Evolutionary conservation across 345 rosid species (phyloP).

Genomic region (Populus euphratica): DNA sequence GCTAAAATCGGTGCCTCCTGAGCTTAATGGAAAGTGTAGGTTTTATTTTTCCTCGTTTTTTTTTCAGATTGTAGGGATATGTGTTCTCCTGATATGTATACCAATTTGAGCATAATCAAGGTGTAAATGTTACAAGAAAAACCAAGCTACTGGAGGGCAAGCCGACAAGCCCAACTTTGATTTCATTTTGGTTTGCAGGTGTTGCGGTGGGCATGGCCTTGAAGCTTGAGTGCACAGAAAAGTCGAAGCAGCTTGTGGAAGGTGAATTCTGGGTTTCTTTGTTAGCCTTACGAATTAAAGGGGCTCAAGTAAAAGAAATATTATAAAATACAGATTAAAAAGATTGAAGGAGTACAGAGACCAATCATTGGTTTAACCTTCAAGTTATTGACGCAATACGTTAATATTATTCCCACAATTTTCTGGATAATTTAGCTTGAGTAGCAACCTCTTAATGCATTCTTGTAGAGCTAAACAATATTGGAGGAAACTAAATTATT

Average conservation of each 20-base stretch:
- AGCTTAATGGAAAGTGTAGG: slow-evolving; percentile 4
- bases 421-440: too few relatives aligned
- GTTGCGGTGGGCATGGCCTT: neutral
- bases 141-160: neutral
- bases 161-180: neutral
- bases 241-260: neutral
- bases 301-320: neutral
- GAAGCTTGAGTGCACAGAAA: neutral
- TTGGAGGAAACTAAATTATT: too few relatives aligned
- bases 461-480: too few relatives aligned
- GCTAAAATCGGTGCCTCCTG: neutral
- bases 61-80: neutral
- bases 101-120: neutral
- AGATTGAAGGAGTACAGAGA: too few relatives aligned
- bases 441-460: too few relatives aligned
- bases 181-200: neutral
- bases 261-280: neutral
- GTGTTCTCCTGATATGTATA: neutral
- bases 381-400: too few relatives aligned
- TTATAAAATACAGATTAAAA: too few relatives aligned
- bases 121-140: neutral
- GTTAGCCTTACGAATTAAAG: neutral
- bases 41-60: neutral
- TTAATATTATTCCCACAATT: too few relatives aligned
- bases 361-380: too few relatives aligned